Evolutionary conservation across 768 basidiomycete genomes (phyloP).

Genomic region (Myochromella boudieri): DNA sequence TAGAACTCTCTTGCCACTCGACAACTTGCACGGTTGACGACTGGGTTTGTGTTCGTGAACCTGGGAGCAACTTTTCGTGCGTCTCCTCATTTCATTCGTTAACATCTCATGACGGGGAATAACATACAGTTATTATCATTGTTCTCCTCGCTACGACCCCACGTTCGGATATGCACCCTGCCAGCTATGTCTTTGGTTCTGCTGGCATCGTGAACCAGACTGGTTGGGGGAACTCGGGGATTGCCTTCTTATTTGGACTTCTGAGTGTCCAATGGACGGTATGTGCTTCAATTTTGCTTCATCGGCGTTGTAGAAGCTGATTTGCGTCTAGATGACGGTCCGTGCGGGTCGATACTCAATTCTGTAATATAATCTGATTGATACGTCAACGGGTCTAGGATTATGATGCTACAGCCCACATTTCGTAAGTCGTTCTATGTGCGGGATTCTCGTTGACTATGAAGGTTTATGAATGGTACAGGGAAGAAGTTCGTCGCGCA

Average conservation of each 20-base stretch:
- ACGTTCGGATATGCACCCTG: constrained; percentile 77
- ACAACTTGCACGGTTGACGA: constrained; percentile 71
- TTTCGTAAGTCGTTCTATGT: constrained; percentile 70
- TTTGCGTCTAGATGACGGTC: constrained; percentile 53
- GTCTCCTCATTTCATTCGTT: constrained; percentile 19
- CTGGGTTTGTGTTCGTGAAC: constrained; percentile 84
- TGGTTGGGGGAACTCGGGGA: constrained; percentile 75
- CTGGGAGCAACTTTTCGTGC: constrained; percentile 71
- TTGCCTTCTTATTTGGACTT: constrained; percentile 83
- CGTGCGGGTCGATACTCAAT: constrained; percentile 36
- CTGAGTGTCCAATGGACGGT: constrained; percentile 89
- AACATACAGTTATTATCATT: constrained; percentile 71
- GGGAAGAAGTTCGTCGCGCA: constrained; percentile 79
- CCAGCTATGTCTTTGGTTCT: constrained; percentile 77
- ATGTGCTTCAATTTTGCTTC: constrained; percentile 23
- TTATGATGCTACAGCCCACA: constrained; percentile 81
- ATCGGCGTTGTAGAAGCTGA: constrained; percentile 8
- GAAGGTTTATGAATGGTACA: too few relatives aligned
- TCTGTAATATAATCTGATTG: constrained; percentile 2
- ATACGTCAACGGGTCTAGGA: constrained; percentile 44
- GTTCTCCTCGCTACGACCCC: constrained; percentile 75
- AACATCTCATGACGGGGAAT: constrained; percentile 4
- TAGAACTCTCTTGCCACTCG: constrained; percentile 75
- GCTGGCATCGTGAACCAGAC: constrained; percentile 76
- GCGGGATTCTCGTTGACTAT: too few relatives aligned